A percentile compares a stretch with the other conserved stretches of the same genome.
These are phyloP conservation scores for Plasmodium yoelii DNA, from an alignment of 169 alveolate species.

Conservation along the genomic window DNA sequence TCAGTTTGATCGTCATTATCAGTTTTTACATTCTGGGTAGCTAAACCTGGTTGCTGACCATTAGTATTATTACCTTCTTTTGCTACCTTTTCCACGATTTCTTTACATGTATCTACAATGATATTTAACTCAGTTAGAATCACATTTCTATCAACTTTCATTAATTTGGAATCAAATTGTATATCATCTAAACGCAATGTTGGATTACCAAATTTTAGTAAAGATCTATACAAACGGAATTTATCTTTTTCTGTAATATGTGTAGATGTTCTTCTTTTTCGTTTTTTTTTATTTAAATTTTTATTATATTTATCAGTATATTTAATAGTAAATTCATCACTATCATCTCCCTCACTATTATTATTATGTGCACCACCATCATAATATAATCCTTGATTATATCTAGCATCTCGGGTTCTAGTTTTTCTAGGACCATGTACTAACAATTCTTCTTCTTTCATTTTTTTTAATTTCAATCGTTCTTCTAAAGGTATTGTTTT, in stretches of 20 bases:
- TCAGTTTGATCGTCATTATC: conserved; percentile 3
- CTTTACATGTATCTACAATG: conserved; percentile 81
- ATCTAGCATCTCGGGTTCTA: conserved; percentile 80
- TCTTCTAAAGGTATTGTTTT: conserved; percentile 92
- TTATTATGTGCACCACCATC: conserved; percentile 2
- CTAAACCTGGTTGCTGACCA: conserved; percentile 22
- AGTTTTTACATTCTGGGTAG: conserved; percentile 25
- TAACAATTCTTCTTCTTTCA: conserved; percentile 86
- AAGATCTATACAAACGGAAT: conserved; percentile 86
- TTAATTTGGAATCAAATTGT: conserved; percentile 84
- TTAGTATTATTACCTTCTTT: conserved; percentile 45
- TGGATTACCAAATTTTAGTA: conserved; percentile 89
- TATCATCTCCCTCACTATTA: conserved; percentile 51
- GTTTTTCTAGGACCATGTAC: conserved; percentile 92
- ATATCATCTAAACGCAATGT: conserved; percentile 88
- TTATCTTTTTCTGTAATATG: conserved; percentile 85
- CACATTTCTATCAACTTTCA: conserved; percentile 84
- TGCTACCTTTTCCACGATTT: conserved; percentile 77
- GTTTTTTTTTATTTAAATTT: conserved; percentile 75
- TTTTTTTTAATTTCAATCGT: conserved; percentile 86
- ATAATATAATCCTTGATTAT: conserved; percentile 8
- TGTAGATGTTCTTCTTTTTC: conserved; percentile 80
- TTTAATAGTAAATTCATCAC: conserved; percentile 69
- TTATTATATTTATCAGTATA: conserved; percentile 37
- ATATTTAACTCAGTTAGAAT: conserved; percentile 86